Conservation (phyloP, 345 rosid species). For the Syzygium oleosum region DNA sequence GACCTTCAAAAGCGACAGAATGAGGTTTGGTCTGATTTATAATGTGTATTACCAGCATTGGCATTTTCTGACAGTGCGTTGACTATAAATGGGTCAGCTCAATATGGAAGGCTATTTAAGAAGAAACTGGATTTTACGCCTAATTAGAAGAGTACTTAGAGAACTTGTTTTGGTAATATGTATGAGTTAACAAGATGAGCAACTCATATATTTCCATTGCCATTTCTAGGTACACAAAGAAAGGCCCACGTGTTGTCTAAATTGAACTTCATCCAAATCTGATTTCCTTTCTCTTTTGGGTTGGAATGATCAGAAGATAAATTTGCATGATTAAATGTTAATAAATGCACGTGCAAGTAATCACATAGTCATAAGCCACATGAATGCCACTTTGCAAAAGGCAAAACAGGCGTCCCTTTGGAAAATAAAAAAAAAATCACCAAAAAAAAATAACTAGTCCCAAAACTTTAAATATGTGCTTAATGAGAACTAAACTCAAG, state of each 20-base stretch:
- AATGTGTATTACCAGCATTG: background rate
- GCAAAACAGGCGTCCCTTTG: background rate
- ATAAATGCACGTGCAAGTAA: no score
- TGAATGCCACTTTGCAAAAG: no score
- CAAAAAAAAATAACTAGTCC: no score
- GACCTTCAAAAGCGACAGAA: background rate
- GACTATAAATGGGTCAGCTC: background rate
- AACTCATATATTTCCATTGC: background rate
- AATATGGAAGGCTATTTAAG: background rate
- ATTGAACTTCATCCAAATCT: no score
- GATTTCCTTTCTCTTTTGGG: background rate
- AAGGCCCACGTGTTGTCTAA: no score
- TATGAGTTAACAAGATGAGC: background rate
- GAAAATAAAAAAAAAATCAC: no score
- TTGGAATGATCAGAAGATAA: background rate
- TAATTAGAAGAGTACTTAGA: background rate
- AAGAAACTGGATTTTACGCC: background rate
- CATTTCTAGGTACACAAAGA: no score
- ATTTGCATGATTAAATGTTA: background rate
- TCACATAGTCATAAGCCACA: no score
- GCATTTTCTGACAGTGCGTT: background rate
- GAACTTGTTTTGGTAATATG: no score
- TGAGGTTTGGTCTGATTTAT: background rate
- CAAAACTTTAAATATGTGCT: no score
- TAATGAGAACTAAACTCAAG: no score